These are phyloP conservation scores for Phyllosticta citrichinensis DNA, from an alignment of 2,329 filamentous ascomycete species.

Conservation along the genomic window DNA sequence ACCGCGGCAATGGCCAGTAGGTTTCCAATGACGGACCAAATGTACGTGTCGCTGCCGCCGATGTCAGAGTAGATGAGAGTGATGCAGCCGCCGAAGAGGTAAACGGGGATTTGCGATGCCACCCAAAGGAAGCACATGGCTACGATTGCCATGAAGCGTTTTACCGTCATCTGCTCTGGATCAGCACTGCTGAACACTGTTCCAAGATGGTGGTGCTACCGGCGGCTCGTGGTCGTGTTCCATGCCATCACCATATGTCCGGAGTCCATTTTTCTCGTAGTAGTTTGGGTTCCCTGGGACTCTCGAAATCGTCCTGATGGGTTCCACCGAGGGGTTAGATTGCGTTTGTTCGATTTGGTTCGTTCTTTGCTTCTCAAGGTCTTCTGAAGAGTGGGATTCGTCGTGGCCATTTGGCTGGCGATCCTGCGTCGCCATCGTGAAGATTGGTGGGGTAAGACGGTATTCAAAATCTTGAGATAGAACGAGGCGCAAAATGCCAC, in stretches of 20 bases:
- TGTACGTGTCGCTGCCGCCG: slow-evolving; percentile 49
- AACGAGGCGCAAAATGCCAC: background rate
- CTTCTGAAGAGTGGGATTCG: slow-evolving; percentile 1
- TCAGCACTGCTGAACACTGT: background rate
- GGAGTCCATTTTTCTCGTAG: slow-evolving; percentile 36
- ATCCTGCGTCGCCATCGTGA: slow-evolving; percentile 1
- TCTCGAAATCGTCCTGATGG: slow-evolving; percentile 22
- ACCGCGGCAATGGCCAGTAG: slow-evolving; percentile 48
- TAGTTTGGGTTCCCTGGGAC: slow-evolving; percentile 29
- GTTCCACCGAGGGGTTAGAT: slow-evolving; percentile 15
- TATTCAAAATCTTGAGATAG: background rate
- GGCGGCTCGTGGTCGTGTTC: slow-evolving; percentile 39
- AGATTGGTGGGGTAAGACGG: background rate
- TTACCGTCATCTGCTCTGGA: slow-evolving; percentile 38
- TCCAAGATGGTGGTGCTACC: slow-evolving; percentile 19
- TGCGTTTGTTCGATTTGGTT: background rate
- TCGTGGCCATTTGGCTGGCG: background rate
- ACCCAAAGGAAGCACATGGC: slow-evolving; percentile 54
- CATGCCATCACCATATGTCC: slow-evolving; percentile 37
- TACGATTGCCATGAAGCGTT: slow-evolving; percentile 43
- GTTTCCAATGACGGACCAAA: slow-evolving; percentile 44
- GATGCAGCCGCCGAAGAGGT: slow-evolving; percentile 33
- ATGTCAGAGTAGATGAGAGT: slow-evolving; percentile 49
- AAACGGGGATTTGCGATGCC: slow-evolving; percentile 49
- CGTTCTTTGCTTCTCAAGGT: slow-evolving; percentile 2